phyloP scores from a whole-genome alignment of 2,329 filamentous ascomycete species.

The Colletotrichum endophyticum region DNA sequence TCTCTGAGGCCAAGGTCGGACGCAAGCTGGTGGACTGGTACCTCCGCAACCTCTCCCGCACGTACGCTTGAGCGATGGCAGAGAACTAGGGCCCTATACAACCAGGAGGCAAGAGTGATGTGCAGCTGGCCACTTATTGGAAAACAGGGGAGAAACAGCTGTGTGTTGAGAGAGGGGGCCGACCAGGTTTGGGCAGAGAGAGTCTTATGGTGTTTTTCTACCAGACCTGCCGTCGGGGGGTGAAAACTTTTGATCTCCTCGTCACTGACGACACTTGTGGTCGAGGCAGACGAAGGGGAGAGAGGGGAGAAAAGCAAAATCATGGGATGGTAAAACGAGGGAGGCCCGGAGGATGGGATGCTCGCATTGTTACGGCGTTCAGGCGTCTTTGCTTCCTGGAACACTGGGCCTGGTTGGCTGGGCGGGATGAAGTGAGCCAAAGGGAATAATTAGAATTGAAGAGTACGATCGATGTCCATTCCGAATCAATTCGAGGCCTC shows the following conservation, averaged over 20 bases:
- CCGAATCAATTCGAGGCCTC: background rate
- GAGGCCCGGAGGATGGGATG: conserved; percentile 6
- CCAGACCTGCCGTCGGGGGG: background rate
- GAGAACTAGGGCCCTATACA: background rate
- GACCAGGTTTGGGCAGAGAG: conserved; percentile 9
- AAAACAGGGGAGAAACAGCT: background rate
- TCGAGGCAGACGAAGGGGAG: conserved; percentile 1
- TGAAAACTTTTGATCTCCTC: background rate
- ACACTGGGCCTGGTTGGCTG: conserved; percentile 21
- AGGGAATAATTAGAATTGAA: conserved; percentile 20
- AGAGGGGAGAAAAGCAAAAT: background rate
- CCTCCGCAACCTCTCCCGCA: conserved; percentile 92
- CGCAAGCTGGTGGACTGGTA: conserved; percentile 99
- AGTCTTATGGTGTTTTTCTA: background rate
- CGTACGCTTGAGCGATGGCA: conserved; percentile 68
- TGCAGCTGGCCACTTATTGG: conserved; percentile 2
- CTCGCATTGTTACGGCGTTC: conserved; percentile 23
- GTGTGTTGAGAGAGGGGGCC: background rate
- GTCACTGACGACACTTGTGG: conserved; percentile 13
- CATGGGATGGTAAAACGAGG: background rate
- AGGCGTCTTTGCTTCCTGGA: conserved; percentile 22
- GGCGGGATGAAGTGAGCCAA: conserved; percentile 18
- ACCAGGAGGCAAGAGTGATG: conserved; percentile 3
- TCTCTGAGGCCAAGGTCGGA: conserved; percentile 98
- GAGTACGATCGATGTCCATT: conserved; percentile 9